Evolutionary conservation across 352 stramenopile genomes (phyloP).

Genomic region (Halophytophthora batemanensis): DNA sequence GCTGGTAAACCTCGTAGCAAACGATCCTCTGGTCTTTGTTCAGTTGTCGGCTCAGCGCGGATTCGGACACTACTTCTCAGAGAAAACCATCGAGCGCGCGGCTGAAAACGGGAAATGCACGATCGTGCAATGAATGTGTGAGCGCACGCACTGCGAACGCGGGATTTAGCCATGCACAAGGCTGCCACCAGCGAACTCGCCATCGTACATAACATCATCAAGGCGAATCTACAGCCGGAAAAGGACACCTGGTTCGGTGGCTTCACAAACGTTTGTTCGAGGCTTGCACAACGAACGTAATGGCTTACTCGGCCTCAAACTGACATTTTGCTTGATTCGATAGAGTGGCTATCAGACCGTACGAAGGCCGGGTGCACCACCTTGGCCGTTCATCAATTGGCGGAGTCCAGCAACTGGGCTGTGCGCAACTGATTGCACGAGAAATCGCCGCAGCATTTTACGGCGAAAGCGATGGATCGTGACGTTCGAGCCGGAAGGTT

Average conservation of each 20-base stretch:
- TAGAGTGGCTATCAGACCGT: conserved; percentile 9
- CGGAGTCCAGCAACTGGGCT: no score
- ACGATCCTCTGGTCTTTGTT: conserved; percentile 33
- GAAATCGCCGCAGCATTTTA: conserved; percentile 13
- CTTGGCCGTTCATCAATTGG: no score
- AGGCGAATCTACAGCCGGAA: conserved; percentile 25
- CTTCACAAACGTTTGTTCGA: conserved; percentile 14
- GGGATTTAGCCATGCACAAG: conserved; percentile 28
- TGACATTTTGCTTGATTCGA: conserved; percentile 23
- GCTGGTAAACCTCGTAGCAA: conserved; percentile 29
- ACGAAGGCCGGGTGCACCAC: no score
- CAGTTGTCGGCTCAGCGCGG: conserved; percentile 26
- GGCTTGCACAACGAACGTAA: conserved; percentile 17
- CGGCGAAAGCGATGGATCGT: conserved; percentile 18
- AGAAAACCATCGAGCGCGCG: no score
- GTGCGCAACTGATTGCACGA: conserved; percentile 9
- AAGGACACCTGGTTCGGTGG: conserved; percentile 25
- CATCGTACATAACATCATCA: conserved; percentile 13
- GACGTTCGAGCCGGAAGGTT: conserved; percentile 17
- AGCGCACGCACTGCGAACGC: background rate
- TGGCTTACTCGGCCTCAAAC: conserved; percentile 19
- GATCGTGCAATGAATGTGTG: no score
- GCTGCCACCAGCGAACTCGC: conserved; percentile 15
- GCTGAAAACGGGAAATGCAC: no score
- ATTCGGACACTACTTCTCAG: conserved; percentile 8